These are phyloP conservation scores for Podosphaera leucotricha DNA, from an alignment of 2,329 filamentous ascomycete species.

Conservation along the genomic window DNA sequence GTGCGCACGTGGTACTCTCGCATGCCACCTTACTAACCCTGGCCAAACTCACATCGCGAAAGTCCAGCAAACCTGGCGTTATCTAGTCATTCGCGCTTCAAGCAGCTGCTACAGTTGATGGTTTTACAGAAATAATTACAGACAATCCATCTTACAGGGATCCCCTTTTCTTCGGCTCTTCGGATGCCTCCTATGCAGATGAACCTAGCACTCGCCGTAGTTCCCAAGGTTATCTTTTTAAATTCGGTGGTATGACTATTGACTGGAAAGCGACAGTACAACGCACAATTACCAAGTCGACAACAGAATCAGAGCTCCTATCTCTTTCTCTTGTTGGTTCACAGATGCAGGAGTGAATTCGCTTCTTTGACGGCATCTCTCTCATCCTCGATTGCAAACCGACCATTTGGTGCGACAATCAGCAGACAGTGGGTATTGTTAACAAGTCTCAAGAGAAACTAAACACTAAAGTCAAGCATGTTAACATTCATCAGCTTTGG, in stretches of 20 bases:
- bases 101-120: background rate
- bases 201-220: background rate
- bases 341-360: background rate
- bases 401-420: conserved; percentile 1
- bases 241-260: background rate
- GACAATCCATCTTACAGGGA: background rate
- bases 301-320: background rate
- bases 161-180: background rate
- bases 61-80: background rate
- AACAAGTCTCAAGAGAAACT: background rate
- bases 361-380: background rate
- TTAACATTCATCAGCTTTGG: background rate
- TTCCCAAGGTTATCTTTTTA: conserved; percentile 1
- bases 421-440: background rate
- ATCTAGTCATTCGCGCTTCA: background rate
- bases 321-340: background rate
- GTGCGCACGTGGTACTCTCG: background rate
- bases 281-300: background rate
- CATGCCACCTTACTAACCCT: background rate
- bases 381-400: background rate
- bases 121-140: background rate
- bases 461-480: background rate
- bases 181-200: background rate
- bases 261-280: background rate
- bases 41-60: background rate